phyloP scores from a whole-genome alignment of 2,329 filamentous ascomycete genomes.

The Cordyceps farinosa region DNA sequence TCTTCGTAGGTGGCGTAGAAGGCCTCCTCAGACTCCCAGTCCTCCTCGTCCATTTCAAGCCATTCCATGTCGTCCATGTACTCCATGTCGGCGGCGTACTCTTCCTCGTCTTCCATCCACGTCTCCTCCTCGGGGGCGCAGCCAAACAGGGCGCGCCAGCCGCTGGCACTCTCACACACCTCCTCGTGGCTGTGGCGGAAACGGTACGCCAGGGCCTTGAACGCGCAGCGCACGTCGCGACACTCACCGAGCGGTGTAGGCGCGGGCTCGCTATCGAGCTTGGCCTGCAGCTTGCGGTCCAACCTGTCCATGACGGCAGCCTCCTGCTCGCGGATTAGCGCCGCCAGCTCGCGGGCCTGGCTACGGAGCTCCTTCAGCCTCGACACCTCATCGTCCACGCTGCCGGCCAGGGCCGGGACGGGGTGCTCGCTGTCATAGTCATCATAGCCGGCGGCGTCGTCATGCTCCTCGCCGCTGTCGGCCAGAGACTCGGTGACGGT shows the following conservation, averaged over 20 bases:
- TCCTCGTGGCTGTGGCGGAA: slow-evolving; percentile 32
- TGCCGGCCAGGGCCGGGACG: slow-evolving; percentile 20
- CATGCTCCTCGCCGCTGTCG: slow-evolving; percentile 20
- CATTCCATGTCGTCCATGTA: neutral
- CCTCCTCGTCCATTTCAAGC: neutral
- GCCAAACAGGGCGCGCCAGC: slow-evolving; percentile 12
- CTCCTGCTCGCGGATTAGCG: slow-evolving; percentile 42
- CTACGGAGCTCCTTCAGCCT: slow-evolving; percentile 42
- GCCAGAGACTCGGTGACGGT: slow-evolving; percentile 13
- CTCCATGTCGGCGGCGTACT: neutral
- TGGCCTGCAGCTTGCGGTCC: slow-evolving; percentile 18
- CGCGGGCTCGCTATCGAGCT: slow-evolving; percentile 15
- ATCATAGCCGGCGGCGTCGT: neutral
- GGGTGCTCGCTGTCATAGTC: neutral
- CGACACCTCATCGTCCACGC: slow-evolving; percentile 40
- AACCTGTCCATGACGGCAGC: slow-evolving; percentile 34
- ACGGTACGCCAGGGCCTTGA: slow-evolving; percentile 37
- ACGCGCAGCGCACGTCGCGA: slow-evolving; percentile 41
- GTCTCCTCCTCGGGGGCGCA: neutral
- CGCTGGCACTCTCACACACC: slow-evolving; percentile 22
- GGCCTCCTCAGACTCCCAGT: neutral
- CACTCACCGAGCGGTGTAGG: slow-evolving; percentile 30
- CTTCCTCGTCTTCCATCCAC: neutral
- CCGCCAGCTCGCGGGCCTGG: slow-evolving; percentile 40
- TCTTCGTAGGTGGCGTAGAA: neutral